Evolutionary conservation across 257 asterid species (phyloP).

Genomic region (Gynochthodes officinalis): DNA sequence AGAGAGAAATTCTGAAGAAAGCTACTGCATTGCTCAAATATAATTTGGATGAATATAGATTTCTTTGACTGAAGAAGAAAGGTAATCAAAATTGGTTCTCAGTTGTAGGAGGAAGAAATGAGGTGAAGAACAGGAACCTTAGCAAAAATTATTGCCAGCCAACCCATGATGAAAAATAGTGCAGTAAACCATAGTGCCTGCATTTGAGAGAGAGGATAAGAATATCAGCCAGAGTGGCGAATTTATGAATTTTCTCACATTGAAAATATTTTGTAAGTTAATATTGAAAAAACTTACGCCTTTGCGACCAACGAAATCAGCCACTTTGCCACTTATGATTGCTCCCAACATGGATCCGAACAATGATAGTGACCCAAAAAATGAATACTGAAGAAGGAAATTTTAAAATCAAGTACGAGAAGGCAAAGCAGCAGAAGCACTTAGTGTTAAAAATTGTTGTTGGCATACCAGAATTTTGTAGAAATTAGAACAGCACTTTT

Average conservation of each 20-base stretch:
- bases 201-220: neutral
- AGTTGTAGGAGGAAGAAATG: neutral
- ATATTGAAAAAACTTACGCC: constrained; percentile 14
- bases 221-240: neutral
- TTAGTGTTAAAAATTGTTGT: neutral
- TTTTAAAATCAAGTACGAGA: neutral
- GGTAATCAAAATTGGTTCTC: neutral
- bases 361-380: constrained; percentile 27
- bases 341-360: constrained; percentile 30
- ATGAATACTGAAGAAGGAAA: constrained; percentile 20
- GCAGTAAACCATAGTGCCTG: constrained; percentile 26
- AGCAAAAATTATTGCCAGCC: constrained; percentile 28
- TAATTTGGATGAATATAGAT: too few species aligned
- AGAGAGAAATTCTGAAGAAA: neutral
- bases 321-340: constrained; percentile 22
- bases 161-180: constrained; percentile 19
- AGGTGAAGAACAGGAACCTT: constrained; percentile 16
- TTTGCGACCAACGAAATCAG: constrained; percentile 26
- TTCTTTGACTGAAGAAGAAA: too few species aligned
- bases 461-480: neutral
- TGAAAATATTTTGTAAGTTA: neutral
- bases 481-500: too few species aligned
- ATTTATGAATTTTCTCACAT: neutral
- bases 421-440: too few species aligned
- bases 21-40: too few species aligned